Percentiles rank a stretch among this genome's conserved stretches.
phyloP scores from a whole-genome alignment of 495 filamentous ascomycete species.

The Articulospora tetracladia region DNA sequence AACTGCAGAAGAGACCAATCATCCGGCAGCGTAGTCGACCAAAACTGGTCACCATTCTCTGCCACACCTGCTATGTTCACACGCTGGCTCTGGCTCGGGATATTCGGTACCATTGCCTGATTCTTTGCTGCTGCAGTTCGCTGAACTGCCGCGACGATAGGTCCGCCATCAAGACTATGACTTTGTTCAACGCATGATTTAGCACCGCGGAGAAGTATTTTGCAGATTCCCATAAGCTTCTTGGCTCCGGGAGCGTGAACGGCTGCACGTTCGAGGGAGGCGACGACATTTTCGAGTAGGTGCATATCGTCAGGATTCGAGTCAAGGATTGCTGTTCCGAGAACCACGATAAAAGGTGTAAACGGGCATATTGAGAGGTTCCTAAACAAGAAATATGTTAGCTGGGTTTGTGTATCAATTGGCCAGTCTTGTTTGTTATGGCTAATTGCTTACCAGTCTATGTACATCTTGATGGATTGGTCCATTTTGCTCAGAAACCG shows the following conservation, averaged over 20 bases:
- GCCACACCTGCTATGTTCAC: too few relatives aligned
- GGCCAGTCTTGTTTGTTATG: background rate
- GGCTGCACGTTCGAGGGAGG: constrained; percentile 30
- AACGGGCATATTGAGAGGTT: constrained; percentile 13
- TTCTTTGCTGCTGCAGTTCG: background rate
- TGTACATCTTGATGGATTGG: constrained; percentile 7
- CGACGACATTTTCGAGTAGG: constrained; percentile 26
- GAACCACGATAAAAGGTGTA: constrained; percentile 11
- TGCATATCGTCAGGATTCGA: constrained; percentile 6
- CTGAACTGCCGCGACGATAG: background rate
- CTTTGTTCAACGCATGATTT: constrained; percentile 6
- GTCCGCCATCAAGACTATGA: background rate
- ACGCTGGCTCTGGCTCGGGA: background rate
- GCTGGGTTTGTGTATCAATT: background rate
- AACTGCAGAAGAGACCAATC: background rate
- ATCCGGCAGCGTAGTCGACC: background rate
- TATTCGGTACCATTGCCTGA: background rate
- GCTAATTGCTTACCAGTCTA: constrained; percentile 7
- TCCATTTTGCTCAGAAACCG: background rate
- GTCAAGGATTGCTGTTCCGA: constrained; percentile 8
- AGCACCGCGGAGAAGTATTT: constrained; percentile 1
- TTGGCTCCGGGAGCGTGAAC: background rate
- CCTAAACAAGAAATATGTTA: background rate
- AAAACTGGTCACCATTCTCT: background rate
- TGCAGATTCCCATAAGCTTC: constrained; percentile 2